Conservation (phyloP, 257 asterid genomes). For the Solanum ossicruentum region DNA sequence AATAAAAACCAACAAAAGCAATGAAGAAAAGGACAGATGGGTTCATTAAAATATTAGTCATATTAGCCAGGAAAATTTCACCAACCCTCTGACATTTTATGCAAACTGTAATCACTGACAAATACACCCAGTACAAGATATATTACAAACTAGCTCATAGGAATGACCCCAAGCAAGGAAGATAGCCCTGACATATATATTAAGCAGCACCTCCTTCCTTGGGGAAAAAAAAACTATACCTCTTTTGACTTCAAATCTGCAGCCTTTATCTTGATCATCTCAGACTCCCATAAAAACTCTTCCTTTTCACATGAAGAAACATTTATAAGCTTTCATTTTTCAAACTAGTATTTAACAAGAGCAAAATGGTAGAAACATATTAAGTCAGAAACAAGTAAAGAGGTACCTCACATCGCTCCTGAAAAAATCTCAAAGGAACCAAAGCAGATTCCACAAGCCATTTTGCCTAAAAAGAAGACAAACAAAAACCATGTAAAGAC, state of each 20-base stretch:
- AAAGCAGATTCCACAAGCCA: constrained; percentile 96
- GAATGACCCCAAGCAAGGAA: background rate
- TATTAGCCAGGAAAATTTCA: background rate
- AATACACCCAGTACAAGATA: background rate
- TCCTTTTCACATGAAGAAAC: constrained; percentile 39
- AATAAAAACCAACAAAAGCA: background rate
- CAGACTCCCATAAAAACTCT: constrained; percentile 91
- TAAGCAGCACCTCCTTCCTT: background rate
- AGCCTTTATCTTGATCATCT: constrained; percentile 92
- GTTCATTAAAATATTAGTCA: background rate
- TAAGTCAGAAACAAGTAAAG: background rate
- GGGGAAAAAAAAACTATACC: constrained; percentile 20
- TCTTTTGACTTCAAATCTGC: constrained; percentile 95
- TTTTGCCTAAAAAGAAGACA: constrained; percentile 43
- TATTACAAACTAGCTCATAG: background rate
- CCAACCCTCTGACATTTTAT: background rate
- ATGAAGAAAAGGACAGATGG: background rate
- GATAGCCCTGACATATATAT: background rate
- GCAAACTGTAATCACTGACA: background rate
- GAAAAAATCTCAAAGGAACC: constrained; percentile 87
- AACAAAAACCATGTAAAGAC: background rate
- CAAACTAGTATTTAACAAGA: background rate
- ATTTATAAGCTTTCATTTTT: constrained; percentile 2
- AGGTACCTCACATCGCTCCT: constrained; percentile 93
- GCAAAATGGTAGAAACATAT: background rate